These are phyloP conservation scores for Mucor mucedo DNA, from an alignment of 371 early-diverging fungal species.

Conservation along the genomic window DNA sequence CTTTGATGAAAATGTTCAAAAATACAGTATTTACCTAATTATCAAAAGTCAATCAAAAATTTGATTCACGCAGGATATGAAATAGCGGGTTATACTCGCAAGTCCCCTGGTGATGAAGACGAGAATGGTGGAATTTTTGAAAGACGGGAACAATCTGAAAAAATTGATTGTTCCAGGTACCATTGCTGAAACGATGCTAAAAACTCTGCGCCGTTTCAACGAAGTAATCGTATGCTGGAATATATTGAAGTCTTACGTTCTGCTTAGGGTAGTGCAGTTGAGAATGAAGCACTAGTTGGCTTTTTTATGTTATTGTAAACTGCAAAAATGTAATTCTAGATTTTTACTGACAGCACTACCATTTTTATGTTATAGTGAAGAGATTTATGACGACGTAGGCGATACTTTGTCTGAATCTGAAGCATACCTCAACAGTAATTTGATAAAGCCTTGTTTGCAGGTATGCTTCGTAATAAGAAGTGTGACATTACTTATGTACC, in stretches of 20 bases:
- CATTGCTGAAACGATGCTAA: too few relatives aligned
- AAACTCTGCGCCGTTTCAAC: too few relatives aligned
- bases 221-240: too few relatives aligned
- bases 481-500: slow-evolving; percentile 21
- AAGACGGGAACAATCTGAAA: too few relatives aligned
- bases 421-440: background rate
- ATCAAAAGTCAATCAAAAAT: slow-evolving; percentile 12
- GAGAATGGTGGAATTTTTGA: slow-evolving; percentile 5
- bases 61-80: slow-evolving; percentile 8
- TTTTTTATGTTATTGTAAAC: too few relatives aligned
- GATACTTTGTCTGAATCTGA: background rate
- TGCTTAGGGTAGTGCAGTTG: too few relatives aligned
- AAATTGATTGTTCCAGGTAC: too few relatives aligned
- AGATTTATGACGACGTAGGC: background rate
- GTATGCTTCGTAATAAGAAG: slow-evolving; percentile 16
- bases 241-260: too few relatives aligned
- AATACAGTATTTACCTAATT: slow-evolving; percentile 10
- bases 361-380: background rate
- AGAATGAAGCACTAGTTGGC: too few relatives aligned
- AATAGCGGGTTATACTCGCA: slow-evolving; percentile 4
- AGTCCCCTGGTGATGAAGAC: slow-evolving; percentile 11
- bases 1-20: too few relatives aligned
- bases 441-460: background rate
- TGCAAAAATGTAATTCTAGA: too few relatives aligned
- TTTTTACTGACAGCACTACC: too few relatives aligned